Evolutionary conservation across 169 alveolate species (phyloP).

Genomic region (Theileria equi): DNA sequence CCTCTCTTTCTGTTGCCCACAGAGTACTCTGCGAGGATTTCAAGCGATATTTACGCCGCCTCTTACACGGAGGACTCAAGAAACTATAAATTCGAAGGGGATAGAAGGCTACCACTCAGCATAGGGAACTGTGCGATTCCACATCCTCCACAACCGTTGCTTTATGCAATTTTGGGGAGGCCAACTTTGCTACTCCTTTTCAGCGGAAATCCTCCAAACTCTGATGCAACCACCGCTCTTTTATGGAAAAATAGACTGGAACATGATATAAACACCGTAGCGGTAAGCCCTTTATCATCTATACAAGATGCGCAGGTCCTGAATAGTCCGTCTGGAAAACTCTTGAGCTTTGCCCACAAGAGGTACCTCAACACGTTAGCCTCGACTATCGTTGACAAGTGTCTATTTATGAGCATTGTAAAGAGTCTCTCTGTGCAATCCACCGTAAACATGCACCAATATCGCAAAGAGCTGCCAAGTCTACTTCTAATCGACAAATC

Average conservation of each 20-base stretch:
- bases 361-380: conserved; percentile 41
- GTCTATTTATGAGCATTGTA: conserved; percentile 19
- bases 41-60: conserved; percentile 39
- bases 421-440: conserved; percentile 26
- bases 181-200: conserved; percentile 30
- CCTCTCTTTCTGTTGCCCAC: conserved; percentile 39
- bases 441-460: conserved; percentile 29
- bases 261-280: background rate
- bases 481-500: conserved; percentile 38
- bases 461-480: conserved; percentile 31
- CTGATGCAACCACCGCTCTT: conserved; percentile 18
- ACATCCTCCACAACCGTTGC: conserved; percentile 22
- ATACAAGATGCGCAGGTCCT: conserved; percentile 1
- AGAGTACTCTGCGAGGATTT: conserved; percentile 24
- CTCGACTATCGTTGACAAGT: conserved; percentile 26
- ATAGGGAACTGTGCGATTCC: conserved; percentile 17
- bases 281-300: background rate
- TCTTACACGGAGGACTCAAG: conserved; percentile 27
- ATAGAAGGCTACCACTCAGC: conserved; percentile 24
- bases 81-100: conserved; percentile 20
- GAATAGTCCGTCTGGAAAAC: conserved; percentile 19
- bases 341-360: conserved; percentile 33
- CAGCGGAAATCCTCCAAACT: conserved; percentile 53
- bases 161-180: conserved; percentile 31
- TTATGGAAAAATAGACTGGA: conserved; percentile 23